Base-by-base conservation (phyloP, 2,329 filamentous ascomycete species). In the Dactylellina leptospora region DNA sequence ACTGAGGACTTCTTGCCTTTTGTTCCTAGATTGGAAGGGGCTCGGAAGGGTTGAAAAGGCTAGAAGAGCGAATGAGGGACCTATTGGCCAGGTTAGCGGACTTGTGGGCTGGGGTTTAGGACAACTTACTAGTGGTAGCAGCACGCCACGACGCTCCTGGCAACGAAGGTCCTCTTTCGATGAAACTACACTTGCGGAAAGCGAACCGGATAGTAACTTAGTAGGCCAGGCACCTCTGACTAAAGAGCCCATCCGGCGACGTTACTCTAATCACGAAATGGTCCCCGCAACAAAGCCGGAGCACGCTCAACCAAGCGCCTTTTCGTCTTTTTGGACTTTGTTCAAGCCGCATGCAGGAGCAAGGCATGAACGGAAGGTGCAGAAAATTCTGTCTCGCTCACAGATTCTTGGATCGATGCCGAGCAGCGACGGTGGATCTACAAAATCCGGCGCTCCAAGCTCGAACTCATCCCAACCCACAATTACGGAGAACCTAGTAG, bases 11-110 rank as follows among this genome's bases (percentile, higher is more conserved):
- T 97, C 93, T 74, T 99, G 93, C 79, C 83, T 99, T n/a, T 81
- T 99, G 4, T 99, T 99, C 77, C 82, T 99, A 1, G 95, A 99
- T 78, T 99, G 95, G 95, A 90, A 93, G 80, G 95, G 95, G 0
- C 82, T 99, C 2, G 93, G 90, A 3, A 89, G 92, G 38, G 95
- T 99, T 1, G 92, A 97, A 75, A 99, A 99, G 80, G 93, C 95
- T 9, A 86, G 93, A 20, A 84, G 95, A 78, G 93, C 96, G 78
- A 96, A 93, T 72, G 69, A 73, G 42, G 69, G 69, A 8, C 69
- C 69, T 22, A 61, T 73, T 9, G 93, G 93, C 0, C 82, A 97
- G 25, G 91, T 99, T 36, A 93, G 96, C 58, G 96, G 93, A 0
- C 88, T 97, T 74, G 92, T 95, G 27, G 91, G 91, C 61, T 97